Conservation (phyloP, 2,329 filamentous ascomycete genomes). For the Teratosphaeria gauchensis region DNA sequence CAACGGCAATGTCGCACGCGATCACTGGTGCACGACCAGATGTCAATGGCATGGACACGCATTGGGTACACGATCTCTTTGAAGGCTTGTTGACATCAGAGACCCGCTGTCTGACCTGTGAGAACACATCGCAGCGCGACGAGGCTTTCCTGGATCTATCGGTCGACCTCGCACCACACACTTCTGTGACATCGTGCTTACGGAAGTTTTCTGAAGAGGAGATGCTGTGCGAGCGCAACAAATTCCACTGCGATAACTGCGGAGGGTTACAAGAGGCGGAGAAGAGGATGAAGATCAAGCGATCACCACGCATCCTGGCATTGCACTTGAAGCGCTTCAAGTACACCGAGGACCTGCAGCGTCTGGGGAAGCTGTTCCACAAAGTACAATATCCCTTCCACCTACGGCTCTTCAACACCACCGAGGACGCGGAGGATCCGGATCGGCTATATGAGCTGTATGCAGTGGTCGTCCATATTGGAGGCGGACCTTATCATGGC, state of each 20-base stretch:
- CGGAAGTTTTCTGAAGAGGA: conserved; percentile 96
- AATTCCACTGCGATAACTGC: conserved; percentile 97
- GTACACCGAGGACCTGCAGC: conserved; percentile 90
- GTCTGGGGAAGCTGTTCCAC: conserved; percentile 92
- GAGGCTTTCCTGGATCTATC: conserved; percentile 94
- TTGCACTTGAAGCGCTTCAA: conserved; percentile 96
- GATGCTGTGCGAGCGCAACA: conserved; percentile 96
- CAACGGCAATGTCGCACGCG: conserved; percentile 12
- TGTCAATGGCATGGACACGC: conserved; percentile 26
- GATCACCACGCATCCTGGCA: conserved; percentile 80
- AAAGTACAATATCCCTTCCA: conserved; percentile 96
- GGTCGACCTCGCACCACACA: conserved; percentile 89
- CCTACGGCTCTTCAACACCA: conserved; percentile 92
- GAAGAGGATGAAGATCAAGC: conserved; percentile 98
- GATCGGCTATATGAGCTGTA: conserved; percentile 94
- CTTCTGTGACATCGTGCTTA: conserved; percentile 89
- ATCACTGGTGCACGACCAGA: conserved; percentile 11
- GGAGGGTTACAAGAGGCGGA: conserved; percentile 94
- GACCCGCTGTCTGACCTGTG: conserved; percentile 91
- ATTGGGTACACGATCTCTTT: conserved; percentile 96
- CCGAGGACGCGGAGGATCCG: conserved; percentile 85
- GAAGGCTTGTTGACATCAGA: conserved; percentile 92
- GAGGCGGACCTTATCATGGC: conserved; percentile 90
- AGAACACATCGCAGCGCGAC: conserved; percentile 88
- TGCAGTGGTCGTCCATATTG: conserved; percentile 93